Conservation (phyloP, 495 filamentous ascomycete species). For the Hypoxylon fragiforme region DNA sequence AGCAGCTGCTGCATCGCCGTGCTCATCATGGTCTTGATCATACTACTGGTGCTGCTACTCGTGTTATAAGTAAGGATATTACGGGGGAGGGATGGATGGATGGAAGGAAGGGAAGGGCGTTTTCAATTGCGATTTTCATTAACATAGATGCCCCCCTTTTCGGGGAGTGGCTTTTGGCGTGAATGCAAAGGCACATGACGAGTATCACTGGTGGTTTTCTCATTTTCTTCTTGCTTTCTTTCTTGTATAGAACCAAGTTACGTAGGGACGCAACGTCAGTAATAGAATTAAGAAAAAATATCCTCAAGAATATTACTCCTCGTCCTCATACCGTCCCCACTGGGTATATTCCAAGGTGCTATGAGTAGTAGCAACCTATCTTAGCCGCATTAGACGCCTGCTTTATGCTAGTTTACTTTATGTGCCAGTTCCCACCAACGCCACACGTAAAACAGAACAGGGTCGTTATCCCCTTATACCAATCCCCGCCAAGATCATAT, state of each 20-base stretch:
- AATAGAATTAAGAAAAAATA: constrained; percentile 16
- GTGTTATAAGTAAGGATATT: constrained; percentile 46
- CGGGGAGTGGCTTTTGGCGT: background rate
- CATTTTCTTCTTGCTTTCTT: too few relatives aligned
- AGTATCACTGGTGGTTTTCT: too few relatives aligned
- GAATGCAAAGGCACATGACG: background rate
- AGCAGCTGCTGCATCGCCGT: constrained; percentile 91
- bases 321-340: background rate
- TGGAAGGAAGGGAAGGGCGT: background rate
- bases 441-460: constrained; percentile 3
- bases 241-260: too few relatives aligned
- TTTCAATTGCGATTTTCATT: too few relatives aligned
- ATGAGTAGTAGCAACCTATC: constrained; percentile 5
- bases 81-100: constrained; percentile 3
- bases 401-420: constrained; percentile 17
- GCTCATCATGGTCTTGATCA: constrained; percentile 80
- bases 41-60: constrained; percentile 74
- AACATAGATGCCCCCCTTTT: too few relatives aligned
- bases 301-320: too few relatives aligned
- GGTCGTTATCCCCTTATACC: constrained; percentile 9
- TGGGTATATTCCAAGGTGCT: constrained; percentile 29
- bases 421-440: constrained; percentile 7
- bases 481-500: constrained; percentile 9
- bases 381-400: constrained; percentile 22
- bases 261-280: background rate